phyloP scores from a whole-genome alignment of 108 stramenopile genomes.

The Pseudonitzschia delicatissima region DNA sequence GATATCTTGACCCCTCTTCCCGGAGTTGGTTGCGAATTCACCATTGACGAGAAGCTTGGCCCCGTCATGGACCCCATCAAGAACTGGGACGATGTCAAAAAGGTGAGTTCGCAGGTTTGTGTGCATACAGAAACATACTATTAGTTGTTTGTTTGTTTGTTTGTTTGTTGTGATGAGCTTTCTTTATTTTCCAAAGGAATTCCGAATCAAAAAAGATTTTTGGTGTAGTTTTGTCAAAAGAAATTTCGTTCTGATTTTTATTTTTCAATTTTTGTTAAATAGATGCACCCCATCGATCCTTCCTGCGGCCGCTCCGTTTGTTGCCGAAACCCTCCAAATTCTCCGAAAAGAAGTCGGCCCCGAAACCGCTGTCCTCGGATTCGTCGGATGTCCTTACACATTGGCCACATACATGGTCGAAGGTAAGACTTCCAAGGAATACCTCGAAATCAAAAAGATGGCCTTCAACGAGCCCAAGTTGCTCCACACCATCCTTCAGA shows the following conservation, averaged over 20 bases:
- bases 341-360: conserved; percentile 82
- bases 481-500: conserved; percentile 85
- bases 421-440: conserved; percentile 93
- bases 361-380: conserved; percentile 96
- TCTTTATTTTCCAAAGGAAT: neutral
- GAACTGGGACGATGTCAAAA: conserved; percentile 66
- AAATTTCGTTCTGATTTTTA: no score
- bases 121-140: neutral
- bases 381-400: conserved; percentile 99
- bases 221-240: no score
- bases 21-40: conserved; percentile 96
- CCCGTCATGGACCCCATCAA: conserved; percentile 81
- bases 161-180: neutral
- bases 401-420: conserved; percentile 97
- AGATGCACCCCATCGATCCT: conserved; percentile 88
- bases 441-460: conserved; percentile 94
- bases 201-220: no score
- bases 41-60: conserved; percentile 88
- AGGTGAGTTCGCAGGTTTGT: conserved; percentile 38
- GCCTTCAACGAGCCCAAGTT: conserved; percentile 85
- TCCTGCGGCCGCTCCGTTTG: conserved; percentile 82
- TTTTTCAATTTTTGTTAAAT: no score
- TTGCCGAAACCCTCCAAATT: conserved; percentile 84
- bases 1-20: conserved; percentile 98
- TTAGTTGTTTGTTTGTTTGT: neutral